Evolutionary conservation across 345 rosid species (phyloP), one percentile per base, ranked within the genome.

Genomic region (Brassica incana): DNA sequence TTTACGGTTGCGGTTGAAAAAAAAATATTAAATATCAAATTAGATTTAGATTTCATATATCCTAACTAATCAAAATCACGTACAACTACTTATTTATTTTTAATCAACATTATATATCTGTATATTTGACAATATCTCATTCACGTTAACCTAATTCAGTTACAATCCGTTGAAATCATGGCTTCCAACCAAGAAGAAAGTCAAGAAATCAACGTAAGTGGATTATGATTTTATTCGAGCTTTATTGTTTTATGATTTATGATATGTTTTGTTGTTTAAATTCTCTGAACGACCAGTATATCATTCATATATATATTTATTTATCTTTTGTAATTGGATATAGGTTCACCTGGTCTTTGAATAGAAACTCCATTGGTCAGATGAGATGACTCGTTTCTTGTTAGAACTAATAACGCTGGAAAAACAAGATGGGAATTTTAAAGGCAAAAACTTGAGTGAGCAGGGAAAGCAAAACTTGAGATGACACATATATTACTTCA

Each of bases 361-460:
- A 20, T 72, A 72, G 36, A 72, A 72, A 70, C 33, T 72, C 7
- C 52, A 6, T 8, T 72, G 40, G 29, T 72, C 67, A 0, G 56
- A 36, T 4, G 58, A 71, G 32, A 56, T 71, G 65, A 71, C 32
- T 11, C 50, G 33, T 25, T 36, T 60, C 3, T 60, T 72, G 25
- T 38, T 72, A 38, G 76, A 72, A 12, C 3, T 72, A 38, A 72
- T 72, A 72, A 61, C 40, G 0, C 2, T 72, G 10, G 59, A 52
- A 61, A 29, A 72, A 40, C 40, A 72, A 72, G 68, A 2, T 72
- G 20, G 14, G 1, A 71, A 52, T 71, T 60, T 0, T 30, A 30
- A 30, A 23, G 25, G 25, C 25, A 23, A 23, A 23, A 23, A 23
- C 25, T 23, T 23, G 25, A 23, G 2, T 23, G 25, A 23, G 25